Percentiles rank a stretch among this genome's conserved stretches.
phyloP scores from a whole-genome alignment of 2,329 filamentous ascomycete species.

The Cordyceps pruinosa region DNA sequence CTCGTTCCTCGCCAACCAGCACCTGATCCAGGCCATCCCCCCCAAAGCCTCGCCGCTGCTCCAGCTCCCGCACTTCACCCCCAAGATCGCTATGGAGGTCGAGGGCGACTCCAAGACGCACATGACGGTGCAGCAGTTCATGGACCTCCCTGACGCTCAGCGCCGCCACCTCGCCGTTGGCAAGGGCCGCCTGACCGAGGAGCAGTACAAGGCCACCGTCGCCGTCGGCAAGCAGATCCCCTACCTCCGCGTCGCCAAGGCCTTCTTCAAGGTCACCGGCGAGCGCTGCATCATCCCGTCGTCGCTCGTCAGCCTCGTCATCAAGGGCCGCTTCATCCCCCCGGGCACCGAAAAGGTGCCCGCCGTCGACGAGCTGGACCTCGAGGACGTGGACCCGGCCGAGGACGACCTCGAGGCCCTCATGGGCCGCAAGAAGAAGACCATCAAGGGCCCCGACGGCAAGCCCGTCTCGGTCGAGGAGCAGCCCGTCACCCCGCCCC shows the following conservation, averaged over 20 bases:
- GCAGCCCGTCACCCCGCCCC: conserved; percentile 65
- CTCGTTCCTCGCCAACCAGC: conserved; percentile 76
- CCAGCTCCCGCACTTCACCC: conserved; percentile 82
- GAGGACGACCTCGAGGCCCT: conserved; percentile 87
- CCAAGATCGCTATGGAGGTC: conserved; percentile 56
- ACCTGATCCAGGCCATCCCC: conserved; percentile 80
- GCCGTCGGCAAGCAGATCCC: conserved; percentile 78
- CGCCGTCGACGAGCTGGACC: conserved; percentile 65
- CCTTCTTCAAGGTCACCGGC: conserved; percentile 97
- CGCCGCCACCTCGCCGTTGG: conserved; percentile 66
- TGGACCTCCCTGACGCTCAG: conserved; percentile 71
- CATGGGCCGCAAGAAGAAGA: conserved; percentile 67
- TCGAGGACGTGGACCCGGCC: conserved; percentile 86
- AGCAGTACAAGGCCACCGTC: conserved; percentile 70
- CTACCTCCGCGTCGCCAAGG: conserved; percentile 75
- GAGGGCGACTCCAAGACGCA: conserved; percentile 72
- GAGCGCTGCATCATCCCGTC: conserved; percentile 89
- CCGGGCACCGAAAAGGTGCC: conserved; percentile 74
- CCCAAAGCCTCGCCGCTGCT: conserved; percentile 81
- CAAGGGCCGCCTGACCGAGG: conserved; percentile 61
- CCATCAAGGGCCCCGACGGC: conserved; percentile 54
- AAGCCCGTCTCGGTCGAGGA: conserved; percentile 51
- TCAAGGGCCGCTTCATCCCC: conserved; percentile 91
- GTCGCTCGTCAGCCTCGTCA: conserved; percentile 85
- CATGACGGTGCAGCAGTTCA: conserved; percentile 77